Percentiles rank a stretch among this genome's conserved stretches.
Evolutionary conservation across 257 asterid species (phyloP).

Genomic region (Solanum rostratum): DNA sequence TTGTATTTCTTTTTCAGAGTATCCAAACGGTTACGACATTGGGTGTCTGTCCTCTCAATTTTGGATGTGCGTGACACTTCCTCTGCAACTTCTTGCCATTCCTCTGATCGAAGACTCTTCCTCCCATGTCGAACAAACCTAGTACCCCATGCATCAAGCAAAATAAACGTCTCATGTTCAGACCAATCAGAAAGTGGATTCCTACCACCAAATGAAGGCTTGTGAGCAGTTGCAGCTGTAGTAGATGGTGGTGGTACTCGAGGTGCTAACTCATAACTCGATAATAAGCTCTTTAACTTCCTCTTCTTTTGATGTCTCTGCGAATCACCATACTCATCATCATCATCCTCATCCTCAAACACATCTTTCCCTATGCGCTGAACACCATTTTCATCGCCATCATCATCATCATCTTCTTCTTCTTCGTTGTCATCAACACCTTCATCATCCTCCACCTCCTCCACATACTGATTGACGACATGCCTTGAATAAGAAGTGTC

Average conservation of each 20-base stretch:
- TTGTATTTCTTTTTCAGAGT: constrained; percentile 90
- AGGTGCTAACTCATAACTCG: constrained; percentile 89
- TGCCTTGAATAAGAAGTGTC: constrained; percentile 3
- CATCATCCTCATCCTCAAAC: constrained; percentile 27
- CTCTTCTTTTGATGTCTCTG: constrained; percentile 56
- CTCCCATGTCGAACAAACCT: constrained; percentile 75
- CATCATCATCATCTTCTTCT: constrained; percentile 28
- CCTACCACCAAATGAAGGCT: constrained; percentile 57
- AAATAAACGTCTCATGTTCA: constrained; percentile 59
- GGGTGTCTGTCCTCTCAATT: constrained; percentile 73
- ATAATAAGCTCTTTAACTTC: constrained; percentile 44
- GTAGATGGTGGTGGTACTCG: constrained; percentile 42
- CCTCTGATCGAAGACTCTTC: constrained; percentile 85
- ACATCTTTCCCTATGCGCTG: constrained; percentile 21
- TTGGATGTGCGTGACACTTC: constrained; percentile 61
- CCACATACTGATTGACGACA: constrained; percentile 24
- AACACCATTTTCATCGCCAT: constrained; percentile 42
- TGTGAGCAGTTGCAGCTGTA: constrained; percentile 18
- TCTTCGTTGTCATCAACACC: constrained; percentile 5
- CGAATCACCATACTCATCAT: constrained; percentile 30
- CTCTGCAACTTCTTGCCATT: constrained; percentile 91
- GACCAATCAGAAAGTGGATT: constrained; percentile 89
- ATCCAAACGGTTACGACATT: constrained; percentile 83
- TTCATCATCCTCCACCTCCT: constrained; percentile 20
- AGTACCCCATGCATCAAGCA: constrained; percentile 84